Conservation (phyloP, 2,329 filamentous ascomycete genomes). For the Pseudopyricularia javanii region DNA sequence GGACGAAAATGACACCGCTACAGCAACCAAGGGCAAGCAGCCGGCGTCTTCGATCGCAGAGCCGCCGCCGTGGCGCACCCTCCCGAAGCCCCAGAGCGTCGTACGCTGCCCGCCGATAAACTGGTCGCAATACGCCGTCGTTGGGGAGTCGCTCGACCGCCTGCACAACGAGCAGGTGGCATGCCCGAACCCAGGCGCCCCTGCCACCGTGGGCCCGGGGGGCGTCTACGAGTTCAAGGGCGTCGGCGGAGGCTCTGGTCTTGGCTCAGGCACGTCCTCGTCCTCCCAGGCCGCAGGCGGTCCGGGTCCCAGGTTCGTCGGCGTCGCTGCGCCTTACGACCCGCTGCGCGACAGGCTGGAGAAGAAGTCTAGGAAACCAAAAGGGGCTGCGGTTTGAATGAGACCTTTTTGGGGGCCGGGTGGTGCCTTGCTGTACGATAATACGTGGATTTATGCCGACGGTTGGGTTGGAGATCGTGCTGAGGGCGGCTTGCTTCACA, state of each 20-base stretch:
- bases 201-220: constrained; percentile 18
- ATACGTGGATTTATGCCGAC: not conserved
- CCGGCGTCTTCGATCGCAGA: not conserved
- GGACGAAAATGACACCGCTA: constrained; percentile 13
- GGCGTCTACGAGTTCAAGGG: constrained; percentile 40
- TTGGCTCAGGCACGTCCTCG: not conserved
- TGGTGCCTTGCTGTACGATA: not conserved
- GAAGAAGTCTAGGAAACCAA: constrained; percentile 16
- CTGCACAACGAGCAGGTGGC: constrained; percentile 69
- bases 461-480: not conserved
- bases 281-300: constrained; percentile 10
- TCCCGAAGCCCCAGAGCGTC: constrained; percentile 71
- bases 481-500: too few species aligned
- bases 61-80: constrained; percentile 15
- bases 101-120: constrained; percentile 83
- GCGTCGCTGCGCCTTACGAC: constrained; percentile 44
- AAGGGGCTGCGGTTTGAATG: not conserved
- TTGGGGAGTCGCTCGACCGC: constrained; percentile 72
- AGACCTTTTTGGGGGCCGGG: not conserved
- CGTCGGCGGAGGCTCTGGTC: too few species aligned
- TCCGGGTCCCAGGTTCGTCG: constrained; percentile 25
- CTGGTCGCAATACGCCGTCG: constrained; percentile 89
- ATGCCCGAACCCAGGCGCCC: constrained; percentile 45
- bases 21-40: constrained; percentile 5
- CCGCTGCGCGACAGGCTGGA: constrained; percentile 38